Conservation (phyloP, 2,329 filamentous ascomycete species). For the Fusarium mexicanum region DNA sequence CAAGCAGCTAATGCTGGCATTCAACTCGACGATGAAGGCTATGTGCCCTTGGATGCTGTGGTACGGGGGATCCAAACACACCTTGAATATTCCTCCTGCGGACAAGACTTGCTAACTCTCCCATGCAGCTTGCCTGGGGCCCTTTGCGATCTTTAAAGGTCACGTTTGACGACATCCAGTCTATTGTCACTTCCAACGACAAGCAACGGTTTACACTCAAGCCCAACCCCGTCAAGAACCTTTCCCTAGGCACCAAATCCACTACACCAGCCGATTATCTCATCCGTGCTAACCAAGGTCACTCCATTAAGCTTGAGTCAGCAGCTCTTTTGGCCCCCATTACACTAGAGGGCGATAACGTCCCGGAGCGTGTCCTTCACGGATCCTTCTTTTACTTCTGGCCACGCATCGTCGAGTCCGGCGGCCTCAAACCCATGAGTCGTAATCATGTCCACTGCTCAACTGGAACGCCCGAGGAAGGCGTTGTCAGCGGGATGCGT, state of each 20-base stretch:
- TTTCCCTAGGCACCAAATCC: conserved; percentile 37
- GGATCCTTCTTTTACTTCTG: conserved; percentile 89
- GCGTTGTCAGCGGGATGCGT: conserved; percentile 83
- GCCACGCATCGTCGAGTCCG: conserved; percentile 75
- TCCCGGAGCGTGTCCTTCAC: conserved; percentile 79
- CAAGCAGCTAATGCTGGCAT: conserved; percentile 67
- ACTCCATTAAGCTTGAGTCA: conserved; percentile 81
- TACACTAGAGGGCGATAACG: conserved; percentile 62
- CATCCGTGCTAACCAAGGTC: conserved; percentile 96
- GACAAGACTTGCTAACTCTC: conserved; percentile 1
- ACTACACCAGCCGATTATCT: conserved; percentile 74
- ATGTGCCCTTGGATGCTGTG: conserved; percentile 65
- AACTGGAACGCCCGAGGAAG: conserved; percentile 70
- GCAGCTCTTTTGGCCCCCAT: conserved; percentile 76
- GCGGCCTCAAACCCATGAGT: conserved; percentile 82
- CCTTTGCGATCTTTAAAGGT: conserved; percentile 74
- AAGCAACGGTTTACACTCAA: conserved; percentile 92
- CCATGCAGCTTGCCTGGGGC: conserved; percentile 60
- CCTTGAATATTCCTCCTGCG: neutral
- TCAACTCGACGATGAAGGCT: conserved; percentile 67
- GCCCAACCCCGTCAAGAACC: conserved; percentile 53
- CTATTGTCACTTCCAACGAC: conserved; percentile 77
- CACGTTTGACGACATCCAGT: conserved; percentile 77
- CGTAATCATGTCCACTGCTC: conserved; percentile 93
- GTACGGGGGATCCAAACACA: conserved; percentile 46